Evolutionary conservation across 1,284 basidiomycete species (phyloP).

Genomic region (Fomes fomentarius): DNA sequence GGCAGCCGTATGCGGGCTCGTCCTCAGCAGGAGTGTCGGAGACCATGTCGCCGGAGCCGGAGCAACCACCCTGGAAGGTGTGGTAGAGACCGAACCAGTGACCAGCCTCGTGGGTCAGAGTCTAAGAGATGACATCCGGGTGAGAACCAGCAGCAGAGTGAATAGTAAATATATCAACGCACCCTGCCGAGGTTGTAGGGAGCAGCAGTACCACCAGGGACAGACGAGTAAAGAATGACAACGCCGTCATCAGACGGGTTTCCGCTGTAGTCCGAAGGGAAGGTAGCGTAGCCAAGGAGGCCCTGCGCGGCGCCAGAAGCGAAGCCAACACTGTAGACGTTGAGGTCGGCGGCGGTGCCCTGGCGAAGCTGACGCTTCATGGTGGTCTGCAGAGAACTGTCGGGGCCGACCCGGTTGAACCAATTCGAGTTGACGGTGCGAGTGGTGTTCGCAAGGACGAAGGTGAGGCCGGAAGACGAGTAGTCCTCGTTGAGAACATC

Average conservation of each 20-base stretch:
- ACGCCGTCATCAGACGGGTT: slow-evolving; percentile 50
- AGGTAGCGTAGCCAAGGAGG: slow-evolving; percentile 52
- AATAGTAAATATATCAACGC: neutral
- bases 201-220: slow-evolving; percentile 49
- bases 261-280: slow-evolving; percentile 45
- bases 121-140: slow-evolving; percentile 31
- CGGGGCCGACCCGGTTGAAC: slow-evolving; percentile 49
- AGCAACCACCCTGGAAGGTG: slow-evolving; percentile 62
- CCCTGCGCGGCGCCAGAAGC: slow-evolving; percentile 37
- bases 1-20: slow-evolving; percentile 48
- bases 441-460: slow-evolving; percentile 45
- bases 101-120: slow-evolving; percentile 58
- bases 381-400: slow-evolving; percentile 41
- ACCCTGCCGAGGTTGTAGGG: slow-evolving; percentile 47
- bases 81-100: slow-evolving; percentile 64
- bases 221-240: slow-evolving; percentile 51
- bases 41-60: slow-evolving; percentile 50
- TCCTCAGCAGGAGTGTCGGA: slow-evolving; percentile 53
- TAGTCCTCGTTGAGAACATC: slow-evolving; percentile 51
- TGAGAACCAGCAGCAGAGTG: neutral
- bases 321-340: slow-evolving; percentile 55
- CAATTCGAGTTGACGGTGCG: slow-evolving; percentile 50
- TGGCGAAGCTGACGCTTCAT: slow-evolving; percentile 53
- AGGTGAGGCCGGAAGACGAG: slow-evolving; percentile 44
- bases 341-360: slow-evolving; percentile 47